Evolutionary conservation across 2,329 filamentous ascomycete species (phyloP), one percentile per base, ranked within the genome.

Genomic region (Venturia effusa): DNA sequence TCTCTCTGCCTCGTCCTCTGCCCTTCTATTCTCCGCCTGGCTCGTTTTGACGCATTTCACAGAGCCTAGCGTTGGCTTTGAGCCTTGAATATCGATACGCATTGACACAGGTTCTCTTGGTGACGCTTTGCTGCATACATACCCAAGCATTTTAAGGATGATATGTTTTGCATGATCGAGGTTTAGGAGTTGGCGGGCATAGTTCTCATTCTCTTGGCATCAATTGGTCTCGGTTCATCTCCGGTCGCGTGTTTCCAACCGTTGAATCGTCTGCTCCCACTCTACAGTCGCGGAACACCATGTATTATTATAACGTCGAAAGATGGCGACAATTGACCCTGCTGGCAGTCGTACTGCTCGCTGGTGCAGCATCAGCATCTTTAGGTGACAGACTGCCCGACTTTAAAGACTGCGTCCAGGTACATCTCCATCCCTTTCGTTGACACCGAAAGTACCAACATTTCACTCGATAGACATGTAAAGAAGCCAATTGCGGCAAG

Each of bases 321-420:
- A 27, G 51, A 59, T 63, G 61, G 61, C 41, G 61, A 32, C 37
- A 19, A 17, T 15, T 37, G n/a, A 32, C 11, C 11, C 45, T 65
- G 24, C 67, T 77, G n/a, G 61, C 73, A 64, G 63, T 75, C 64
- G 68, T 73, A 32, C 67, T 72, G 62, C 67, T 78, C 55, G 65
- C 74, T 64, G 73, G 73, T 48, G 70, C 70, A 27, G 75, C 79
- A 19, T 76, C 80, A 63, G 94, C 92, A 34, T 97, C 92, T 4
- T 71, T 86, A 60, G 94, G 94, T 68, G 94, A 99, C 75, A 83
- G 85, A 64, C 80, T 96, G 66, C 90, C 90, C 22, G 92, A 96
- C 71, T 99, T 99, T 74, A 83, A 82, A 72, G 81, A 92, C 74
- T 99, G 94, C 74, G 84, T 97, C 62, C 78, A 90, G 80, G 93